phyloP scores from a whole-genome alignment of 768 basidiomycete species.

The Suillus bovinus region DNA sequence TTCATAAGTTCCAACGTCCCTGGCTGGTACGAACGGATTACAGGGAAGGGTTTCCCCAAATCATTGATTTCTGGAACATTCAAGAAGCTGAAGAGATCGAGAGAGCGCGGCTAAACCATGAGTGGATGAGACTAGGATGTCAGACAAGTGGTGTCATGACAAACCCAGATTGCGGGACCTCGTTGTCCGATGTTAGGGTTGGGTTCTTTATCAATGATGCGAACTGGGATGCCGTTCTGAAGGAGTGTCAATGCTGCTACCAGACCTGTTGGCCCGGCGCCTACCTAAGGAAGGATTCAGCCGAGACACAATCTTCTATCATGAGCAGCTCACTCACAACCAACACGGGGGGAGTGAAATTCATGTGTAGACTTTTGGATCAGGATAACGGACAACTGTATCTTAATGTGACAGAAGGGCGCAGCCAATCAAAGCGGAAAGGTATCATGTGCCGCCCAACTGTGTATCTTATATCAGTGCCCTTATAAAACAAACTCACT shows the following conservation, averaged over 20 bases:
- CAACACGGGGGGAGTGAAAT: constrained; percentile 6
- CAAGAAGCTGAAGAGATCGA: constrained; percentile 41
- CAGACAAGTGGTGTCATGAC: constrained; percentile 1
- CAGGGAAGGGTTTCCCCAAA: constrained; percentile 26
- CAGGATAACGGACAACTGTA: not conserved
- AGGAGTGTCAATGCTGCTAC: constrained; percentile 42
- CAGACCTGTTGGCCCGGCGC: constrained; percentile 48
- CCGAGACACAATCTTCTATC: not conserved
- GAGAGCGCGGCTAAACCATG: constrained; percentile 38
- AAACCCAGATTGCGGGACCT: constrained; percentile 38
- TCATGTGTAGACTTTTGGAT: not conserved
- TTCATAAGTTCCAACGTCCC: not conserved
- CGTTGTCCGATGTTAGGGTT: constrained; percentile 37
- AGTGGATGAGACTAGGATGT: not conserved
- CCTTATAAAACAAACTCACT: not conserved
- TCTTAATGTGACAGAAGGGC: not conserved
- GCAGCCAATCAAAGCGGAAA: too few species aligned
- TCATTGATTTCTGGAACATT: constrained; percentile 38
- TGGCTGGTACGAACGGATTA: constrained; percentile 34
- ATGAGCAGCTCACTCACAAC: constrained; percentile 1
- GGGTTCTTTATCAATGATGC: constrained; percentile 16
- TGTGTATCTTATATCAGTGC: not conserved
- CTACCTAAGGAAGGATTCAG: constrained; percentile 35
- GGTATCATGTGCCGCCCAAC: too few species aligned
- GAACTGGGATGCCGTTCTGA: constrained; percentile 25